These are phyloP conservation scores for Cercospora nicotianae DNA, from an alignment of 2,329 filamentous ascomycete genomes.

Conservation along the genomic window DNA sequence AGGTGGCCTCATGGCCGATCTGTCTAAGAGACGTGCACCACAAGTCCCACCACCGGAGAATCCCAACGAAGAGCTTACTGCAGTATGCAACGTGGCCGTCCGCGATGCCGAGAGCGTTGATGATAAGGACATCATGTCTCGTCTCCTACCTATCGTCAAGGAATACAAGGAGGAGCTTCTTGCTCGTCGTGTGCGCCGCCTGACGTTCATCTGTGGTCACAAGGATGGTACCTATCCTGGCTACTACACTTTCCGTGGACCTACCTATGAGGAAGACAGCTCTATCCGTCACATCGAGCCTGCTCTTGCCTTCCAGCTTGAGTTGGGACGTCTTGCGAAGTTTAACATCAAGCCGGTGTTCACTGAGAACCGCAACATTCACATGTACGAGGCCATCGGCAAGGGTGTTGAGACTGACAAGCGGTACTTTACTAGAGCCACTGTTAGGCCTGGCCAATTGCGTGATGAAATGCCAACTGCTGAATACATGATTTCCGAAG, in stretches of 20 bases:
- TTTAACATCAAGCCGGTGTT: slow-evolving; percentile 99
- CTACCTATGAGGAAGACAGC: slow-evolving; percentile 82
- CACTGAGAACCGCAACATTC: slow-evolving; percentile 98
- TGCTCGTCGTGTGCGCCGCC: slow-evolving; percentile 75
- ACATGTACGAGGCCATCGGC: slow-evolving; percentile 95
- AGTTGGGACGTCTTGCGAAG: slow-evolving; percentile 88
- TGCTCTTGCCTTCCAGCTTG: slow-evolving; percentile 96
- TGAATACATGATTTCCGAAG: slow-evolving; percentile 96
- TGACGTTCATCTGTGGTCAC: slow-evolving; percentile 95
- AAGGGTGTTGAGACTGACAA: slow-evolving; percentile 96
- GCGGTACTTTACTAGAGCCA: slow-evolving; percentile 96
- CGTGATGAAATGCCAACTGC: slow-evolving; percentile 98
- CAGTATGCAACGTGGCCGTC: slow-evolving; percentile 89
- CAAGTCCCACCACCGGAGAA: slow-evolving; percentile 54
- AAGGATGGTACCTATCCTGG: slow-evolving; percentile 92
- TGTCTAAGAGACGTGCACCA: slow-evolving; percentile 67
- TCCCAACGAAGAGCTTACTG: slow-evolving; percentile 73
- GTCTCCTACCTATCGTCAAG: slow-evolving; percentile 73
- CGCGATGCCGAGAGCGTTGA: slow-evolving; percentile 81
- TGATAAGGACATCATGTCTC: slow-evolving; percentile 75
- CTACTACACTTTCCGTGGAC: slow-evolving; percentile 98
- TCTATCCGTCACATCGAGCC: slow-evolving; percentile 97
- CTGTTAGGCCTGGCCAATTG: slow-evolving; percentile 89
- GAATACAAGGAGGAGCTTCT: slow-evolving; percentile 82
- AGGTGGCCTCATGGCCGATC: slow-evolving; percentile 63